These are phyloP conservation scores for Mucor racemosus DNA, from an alignment of 371 early-diverging fungal species.

Conservation along the genomic window DNA sequence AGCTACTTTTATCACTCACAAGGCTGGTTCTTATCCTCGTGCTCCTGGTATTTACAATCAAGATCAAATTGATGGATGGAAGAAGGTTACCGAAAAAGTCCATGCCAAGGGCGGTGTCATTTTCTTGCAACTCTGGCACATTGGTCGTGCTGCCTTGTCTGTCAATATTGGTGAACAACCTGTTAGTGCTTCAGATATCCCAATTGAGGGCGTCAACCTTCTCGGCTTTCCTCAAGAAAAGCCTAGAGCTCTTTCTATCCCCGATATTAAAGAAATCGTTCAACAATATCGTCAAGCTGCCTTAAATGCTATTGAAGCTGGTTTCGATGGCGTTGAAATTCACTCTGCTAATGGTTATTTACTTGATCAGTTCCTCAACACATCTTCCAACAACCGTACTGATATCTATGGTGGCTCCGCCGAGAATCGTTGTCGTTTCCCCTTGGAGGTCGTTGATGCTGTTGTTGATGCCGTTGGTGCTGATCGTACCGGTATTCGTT, in stretches of 20 bases:
- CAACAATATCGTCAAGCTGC: constrained; percentile 64
- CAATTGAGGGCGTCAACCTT: not conserved
- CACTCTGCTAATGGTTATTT: constrained; percentile 76
- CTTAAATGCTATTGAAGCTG: constrained; percentile 44
- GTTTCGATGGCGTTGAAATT: constrained; percentile 73
- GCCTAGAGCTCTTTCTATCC: constrained; percentile 56
- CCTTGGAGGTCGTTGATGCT: constrained; percentile 57
- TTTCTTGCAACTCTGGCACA: constrained; percentile 64
- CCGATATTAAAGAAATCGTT: constrained; percentile 64
- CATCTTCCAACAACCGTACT: constrained; percentile 57
- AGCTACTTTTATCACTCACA: constrained; percentile 50
- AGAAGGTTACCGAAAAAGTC: constrained; percentile 57
- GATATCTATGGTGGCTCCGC: constrained; percentile 73
- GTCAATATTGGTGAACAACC: constrained; percentile 20
- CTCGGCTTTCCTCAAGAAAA: constrained; percentile 11
- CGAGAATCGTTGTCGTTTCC: constrained; percentile 73
- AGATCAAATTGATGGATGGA: constrained; percentile 62
- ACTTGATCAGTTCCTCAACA: constrained; percentile 58
- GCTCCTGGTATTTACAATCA: constrained; percentile 48
- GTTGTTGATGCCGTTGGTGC: constrained; percentile 49
- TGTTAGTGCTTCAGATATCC: constrained; percentile 17
- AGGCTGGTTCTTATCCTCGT: constrained; percentile 42
- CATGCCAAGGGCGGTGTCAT: constrained; percentile 62
- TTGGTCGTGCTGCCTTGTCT: constrained; percentile 32
- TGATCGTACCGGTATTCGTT: constrained; percentile 34